Evolutionary conservation across 2,329 filamentous ascomycete genomes (phyloP).

Genomic region (Aureobasidium sp.): DNA sequence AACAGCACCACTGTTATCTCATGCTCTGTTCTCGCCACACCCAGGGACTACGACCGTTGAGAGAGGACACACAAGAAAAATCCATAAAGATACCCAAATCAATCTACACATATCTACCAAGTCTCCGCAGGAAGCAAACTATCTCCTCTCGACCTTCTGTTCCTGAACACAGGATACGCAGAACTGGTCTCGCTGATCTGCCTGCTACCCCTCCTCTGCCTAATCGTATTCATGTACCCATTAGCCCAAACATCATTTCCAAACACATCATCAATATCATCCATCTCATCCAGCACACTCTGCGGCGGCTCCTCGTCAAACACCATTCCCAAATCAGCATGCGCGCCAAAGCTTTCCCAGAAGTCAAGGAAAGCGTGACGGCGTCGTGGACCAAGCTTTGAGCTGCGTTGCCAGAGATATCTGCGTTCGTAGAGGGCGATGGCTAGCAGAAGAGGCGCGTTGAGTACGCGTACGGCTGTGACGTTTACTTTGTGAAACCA

Average conservation of each 20-base stretch:
- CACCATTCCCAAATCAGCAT: slow-evolving; percentile 63
- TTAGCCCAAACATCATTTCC: slow-evolving; percentile 35
- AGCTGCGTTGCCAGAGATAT: slow-evolving; percentile 51
- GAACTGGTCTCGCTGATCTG: slow-evolving; percentile 8
- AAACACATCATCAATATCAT: slow-evolving; percentile 39
- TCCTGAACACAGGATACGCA: slow-evolving; percentile 10
- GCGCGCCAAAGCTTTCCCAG: slow-evolving; percentile 61
- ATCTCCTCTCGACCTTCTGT: slow-evolving; percentile 2
- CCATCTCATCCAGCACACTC: slow-evolving; percentile 36
- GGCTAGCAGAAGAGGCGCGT: slow-evolving; percentile 63
- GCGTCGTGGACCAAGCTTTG: slow-evolving; percentile 26
- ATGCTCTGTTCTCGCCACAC: no score
- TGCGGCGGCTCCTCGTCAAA: slow-evolving; percentile 64
- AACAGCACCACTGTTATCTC: no score
- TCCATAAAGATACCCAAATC: neutral
- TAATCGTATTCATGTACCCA: slow-evolving; percentile 15
- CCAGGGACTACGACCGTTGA: no score
- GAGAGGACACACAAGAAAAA: no score
- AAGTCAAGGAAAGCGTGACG: slow-evolving; percentile 41
- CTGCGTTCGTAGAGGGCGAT: slow-evolving; percentile 64
- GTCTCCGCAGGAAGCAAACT: slow-evolving; percentile 7
- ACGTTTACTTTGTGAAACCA: slow-evolving; percentile 93
- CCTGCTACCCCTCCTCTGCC: slow-evolving; percentile 6
- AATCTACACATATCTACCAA: neutral
- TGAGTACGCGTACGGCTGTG: slow-evolving; percentile 62